Evolutionary conservation across 768 basidiomycete genomes (phyloP).

Genomic region (Exidia glandulosa): DNA sequence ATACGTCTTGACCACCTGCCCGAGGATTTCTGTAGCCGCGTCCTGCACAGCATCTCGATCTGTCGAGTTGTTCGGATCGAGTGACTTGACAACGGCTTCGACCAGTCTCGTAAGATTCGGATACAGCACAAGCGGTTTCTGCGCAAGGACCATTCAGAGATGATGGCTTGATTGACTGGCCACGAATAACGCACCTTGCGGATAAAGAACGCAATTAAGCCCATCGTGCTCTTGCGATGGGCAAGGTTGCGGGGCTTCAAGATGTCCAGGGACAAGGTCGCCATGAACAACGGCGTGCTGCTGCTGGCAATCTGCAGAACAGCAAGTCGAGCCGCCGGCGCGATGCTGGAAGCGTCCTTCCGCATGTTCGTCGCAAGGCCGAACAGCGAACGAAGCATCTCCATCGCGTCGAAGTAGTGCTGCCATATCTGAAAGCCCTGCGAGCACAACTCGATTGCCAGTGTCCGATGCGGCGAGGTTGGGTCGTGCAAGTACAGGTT

Average conservation of each 20-base stretch:
- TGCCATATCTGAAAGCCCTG: slow-evolving; percentile 94
- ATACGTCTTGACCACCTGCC: slow-evolving; percentile 88
- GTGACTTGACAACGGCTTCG: slow-evolving; percentile 91
- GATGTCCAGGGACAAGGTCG: slow-evolving; percentile 84
- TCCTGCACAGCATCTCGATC: slow-evolving; percentile 79
- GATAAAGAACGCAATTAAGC: slow-evolving; percentile 86
- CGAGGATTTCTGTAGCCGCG: slow-evolving; percentile 87
- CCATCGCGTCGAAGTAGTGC: slow-evolving; percentile 82
- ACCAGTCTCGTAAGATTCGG: slow-evolving; percentile 75
- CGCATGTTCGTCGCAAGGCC: slow-evolving; percentile 59
- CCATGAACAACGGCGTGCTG: slow-evolving; percentile 88
- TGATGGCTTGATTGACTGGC: background rate
- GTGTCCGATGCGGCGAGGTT: slow-evolving; percentile 46
- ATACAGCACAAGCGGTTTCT: slow-evolving; percentile 80
- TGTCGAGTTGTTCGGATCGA: slow-evolving; percentile 78
- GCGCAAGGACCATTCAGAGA: background rate
- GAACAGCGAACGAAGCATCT: slow-evolving; percentile 77
- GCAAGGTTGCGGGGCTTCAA: slow-evolving; percentile 56
- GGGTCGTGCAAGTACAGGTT: slow-evolving; percentile 67
- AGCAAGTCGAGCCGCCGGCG: slow-evolving; percentile 69
- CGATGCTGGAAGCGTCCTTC: slow-evolving; percentile 66
- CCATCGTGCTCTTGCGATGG: slow-evolving; percentile 81
- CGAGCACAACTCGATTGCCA: slow-evolving; percentile 83
- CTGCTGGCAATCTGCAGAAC: slow-evolving; percentile 74
- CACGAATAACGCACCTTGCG: slow-evolving; percentile 49